A percentile compares a stretch with the other conserved stretches of the same genome.
These are phyloP conservation scores for Fusarium phyllophilum DNA, from an alignment of 2,329 filamentous ascomycete species.

Conservation along the genomic window DNA sequence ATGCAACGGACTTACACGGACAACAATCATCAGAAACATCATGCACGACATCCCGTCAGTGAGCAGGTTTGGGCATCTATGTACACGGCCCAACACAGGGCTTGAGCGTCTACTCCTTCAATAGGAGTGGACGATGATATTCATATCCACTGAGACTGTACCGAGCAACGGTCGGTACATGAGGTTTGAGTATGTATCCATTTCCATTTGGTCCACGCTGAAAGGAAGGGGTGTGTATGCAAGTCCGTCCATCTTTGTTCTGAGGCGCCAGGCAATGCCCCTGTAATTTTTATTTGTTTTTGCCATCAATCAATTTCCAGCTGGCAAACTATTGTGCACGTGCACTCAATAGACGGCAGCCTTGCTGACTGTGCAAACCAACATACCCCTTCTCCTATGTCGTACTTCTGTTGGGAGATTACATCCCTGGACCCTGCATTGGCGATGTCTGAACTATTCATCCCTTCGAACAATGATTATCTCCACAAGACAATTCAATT, in stretches of 20 bases:
- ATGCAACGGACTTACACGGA: conserved; percentile 13
- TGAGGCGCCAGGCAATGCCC: conserved; percentile 1
- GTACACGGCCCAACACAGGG: conserved; percentile 35
- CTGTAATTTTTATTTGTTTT: conserved; percentile 24
- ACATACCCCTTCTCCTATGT: conserved; percentile 40
- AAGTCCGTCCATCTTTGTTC: conserved; percentile 3
- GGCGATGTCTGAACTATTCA: conserved; percentile 26
- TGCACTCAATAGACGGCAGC: conserved; percentile 23
- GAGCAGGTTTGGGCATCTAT: conserved; percentile 36
- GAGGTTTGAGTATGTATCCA: conserved; percentile 13
- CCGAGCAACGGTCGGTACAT: conserved; percentile 31
- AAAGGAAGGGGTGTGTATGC: conserved; percentile 18
- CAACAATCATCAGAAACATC: conserved; percentile 20
- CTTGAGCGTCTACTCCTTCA: conserved; percentile 29
- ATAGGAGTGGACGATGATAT: conserved; percentile 26
- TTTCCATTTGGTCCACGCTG: conserved; percentile 5
- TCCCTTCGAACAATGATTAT: conserved; percentile 21
- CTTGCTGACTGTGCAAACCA: conserved; percentile 6
- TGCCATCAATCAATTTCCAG: conserved; percentile 2
- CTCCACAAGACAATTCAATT: conserved; percentile 24
- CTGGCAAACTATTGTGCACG: conserved; percentile 19
- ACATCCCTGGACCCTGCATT: conserved; percentile 40
- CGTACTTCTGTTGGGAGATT: conserved; percentile 45
- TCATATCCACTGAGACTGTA: conserved; percentile 19
- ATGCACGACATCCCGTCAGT: conserved; percentile 41